Conservation (phyloP, 2,329 filamentous ascomycete genomes). For the Epichloe typhina region DNA sequence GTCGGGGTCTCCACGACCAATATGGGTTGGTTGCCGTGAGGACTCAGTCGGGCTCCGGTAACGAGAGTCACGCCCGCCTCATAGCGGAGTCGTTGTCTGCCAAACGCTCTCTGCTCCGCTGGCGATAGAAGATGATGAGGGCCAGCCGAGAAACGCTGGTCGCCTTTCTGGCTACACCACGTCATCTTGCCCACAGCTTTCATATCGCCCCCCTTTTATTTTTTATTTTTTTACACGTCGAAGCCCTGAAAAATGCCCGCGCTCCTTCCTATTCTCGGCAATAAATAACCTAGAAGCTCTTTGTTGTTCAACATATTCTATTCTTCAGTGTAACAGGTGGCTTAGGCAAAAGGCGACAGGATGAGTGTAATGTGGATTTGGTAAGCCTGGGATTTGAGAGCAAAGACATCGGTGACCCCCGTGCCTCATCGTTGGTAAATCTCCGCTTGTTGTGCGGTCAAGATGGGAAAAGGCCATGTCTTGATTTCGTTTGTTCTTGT, state of each 20-base stretch:
- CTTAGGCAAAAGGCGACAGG: neutral
- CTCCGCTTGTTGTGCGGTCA: neutral
- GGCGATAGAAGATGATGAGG: neutral
- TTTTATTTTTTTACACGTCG: neutral
- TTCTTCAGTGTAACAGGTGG: neutral
- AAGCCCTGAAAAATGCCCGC: neutral
- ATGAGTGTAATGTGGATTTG: neutral
- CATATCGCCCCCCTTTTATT: neutral
- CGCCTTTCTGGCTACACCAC: neutral
- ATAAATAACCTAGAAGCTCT: neutral
- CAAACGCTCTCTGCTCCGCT: neutral
- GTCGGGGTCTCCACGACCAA: neutral
- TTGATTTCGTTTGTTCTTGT: neutral
- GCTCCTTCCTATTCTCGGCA: neutral
- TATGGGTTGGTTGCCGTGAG: neutral
- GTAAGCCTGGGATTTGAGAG: neutral
- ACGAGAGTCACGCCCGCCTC: neutral
- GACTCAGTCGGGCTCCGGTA: neutral
- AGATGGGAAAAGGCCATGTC: neutral
- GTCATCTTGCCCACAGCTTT: neutral
- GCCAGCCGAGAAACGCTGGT: neutral
- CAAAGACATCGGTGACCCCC: neutral
- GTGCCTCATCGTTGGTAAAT: neutral
- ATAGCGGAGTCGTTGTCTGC: slow-evolving; percentile 1
- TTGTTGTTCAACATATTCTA: neutral